Evolutionary conservation across 495 filamentous ascomycete species (phyloP).

Genomic region (Podospora didyma): DNA sequence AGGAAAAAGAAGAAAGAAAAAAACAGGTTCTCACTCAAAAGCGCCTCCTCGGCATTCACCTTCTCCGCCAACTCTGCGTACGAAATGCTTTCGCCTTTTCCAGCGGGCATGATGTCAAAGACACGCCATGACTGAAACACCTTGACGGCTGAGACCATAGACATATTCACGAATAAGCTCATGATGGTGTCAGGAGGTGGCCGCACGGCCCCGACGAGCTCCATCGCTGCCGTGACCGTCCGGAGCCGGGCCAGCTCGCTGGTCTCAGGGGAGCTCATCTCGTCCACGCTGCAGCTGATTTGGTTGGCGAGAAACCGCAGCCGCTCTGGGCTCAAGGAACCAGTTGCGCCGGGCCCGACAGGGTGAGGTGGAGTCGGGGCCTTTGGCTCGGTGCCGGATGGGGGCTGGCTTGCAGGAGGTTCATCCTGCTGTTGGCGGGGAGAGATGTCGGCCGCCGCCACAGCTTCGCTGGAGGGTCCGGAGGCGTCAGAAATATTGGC

Average conservation of each 20-base stretch:
- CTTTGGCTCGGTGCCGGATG: neutral
- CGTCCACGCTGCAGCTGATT: constrained; percentile 9
- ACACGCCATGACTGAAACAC: constrained; percentile 33
- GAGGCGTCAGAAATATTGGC: too few relatives aligned
- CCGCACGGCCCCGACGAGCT: constrained; percentile 15
- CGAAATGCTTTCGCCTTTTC: constrained; percentile 15
- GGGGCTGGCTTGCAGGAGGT: too few relatives aligned
- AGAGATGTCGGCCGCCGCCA: too few relatives aligned
- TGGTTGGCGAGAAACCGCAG: constrained; percentile 10
- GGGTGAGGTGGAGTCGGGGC: neutral
- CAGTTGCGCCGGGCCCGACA: neutral
- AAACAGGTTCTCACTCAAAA: constrained; percentile 28
- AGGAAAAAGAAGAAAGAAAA: neutral
- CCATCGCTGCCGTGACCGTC: constrained; percentile 7
- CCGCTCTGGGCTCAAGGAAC: neutral
- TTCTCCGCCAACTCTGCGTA: constrained; percentile 22
- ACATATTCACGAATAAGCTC: constrained; percentile 22
- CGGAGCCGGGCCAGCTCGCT: constrained; percentile 9
- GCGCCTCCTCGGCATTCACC: constrained; percentile 20
- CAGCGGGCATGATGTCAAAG: constrained; percentile 29
- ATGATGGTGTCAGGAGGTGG: constrained; percentile 23
- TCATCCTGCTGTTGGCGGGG: too few relatives aligned
- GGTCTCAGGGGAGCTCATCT: neutral
- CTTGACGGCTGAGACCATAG: constrained; percentile 24
- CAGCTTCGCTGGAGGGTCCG: too few relatives aligned